Evolutionary conservation across 2,329 filamentous ascomycete species (phyloP).

Genomic region (Alternaria sp.): DNA sequence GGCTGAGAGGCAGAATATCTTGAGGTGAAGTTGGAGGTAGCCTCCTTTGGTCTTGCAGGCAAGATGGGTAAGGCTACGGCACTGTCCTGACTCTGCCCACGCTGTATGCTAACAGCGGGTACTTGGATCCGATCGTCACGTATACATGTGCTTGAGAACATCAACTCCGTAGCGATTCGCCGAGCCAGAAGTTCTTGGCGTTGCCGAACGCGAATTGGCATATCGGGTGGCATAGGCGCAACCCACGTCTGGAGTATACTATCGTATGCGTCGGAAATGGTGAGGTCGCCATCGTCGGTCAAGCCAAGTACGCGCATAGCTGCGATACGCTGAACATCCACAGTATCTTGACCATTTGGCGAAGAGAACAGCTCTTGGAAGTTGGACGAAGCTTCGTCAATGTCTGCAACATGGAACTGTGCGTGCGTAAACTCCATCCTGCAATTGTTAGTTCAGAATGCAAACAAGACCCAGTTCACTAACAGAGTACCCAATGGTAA

Average conservation of each 20-base stretch:
- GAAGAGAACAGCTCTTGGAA: conserved; percentile 25
- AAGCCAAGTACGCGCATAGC: conserved; percentile 20
- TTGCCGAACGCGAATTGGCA: conserved; percentile 34
- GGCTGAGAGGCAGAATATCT: conserved; percentile 11
- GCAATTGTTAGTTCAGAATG: conserved; percentile 2
- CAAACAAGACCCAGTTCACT: conserved; percentile 6
- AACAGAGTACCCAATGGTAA: conserved; percentile 31
- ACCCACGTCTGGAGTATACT: conserved; percentile 41
- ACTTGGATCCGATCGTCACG: conserved; percentile 6
- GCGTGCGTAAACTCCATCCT: conserved; percentile 31
- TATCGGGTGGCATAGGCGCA: conserved; percentile 32
- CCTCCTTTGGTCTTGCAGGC: conserved; percentile 20
- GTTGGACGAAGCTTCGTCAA: conserved; percentile 37
- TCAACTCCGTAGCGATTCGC: conserved; percentile 45
- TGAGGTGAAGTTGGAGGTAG: not conserved
- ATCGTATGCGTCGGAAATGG: conserved; percentile 39
- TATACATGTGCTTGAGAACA: conserved; percentile 43
- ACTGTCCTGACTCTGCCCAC: conserved; percentile 14
- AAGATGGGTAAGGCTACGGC: conserved; percentile 25
- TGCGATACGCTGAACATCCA: conserved; percentile 26
- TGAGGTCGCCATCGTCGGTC: conserved; percentile 8
- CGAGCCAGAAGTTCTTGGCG: conserved; percentile 41
- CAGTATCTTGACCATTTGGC: not conserved
- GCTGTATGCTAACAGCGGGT: conserved; percentile 12
- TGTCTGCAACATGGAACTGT: conserved; percentile 29